Base-by-base conservation (phyloP, 257 asterid species). In the Perilla frutescens region DNA sequence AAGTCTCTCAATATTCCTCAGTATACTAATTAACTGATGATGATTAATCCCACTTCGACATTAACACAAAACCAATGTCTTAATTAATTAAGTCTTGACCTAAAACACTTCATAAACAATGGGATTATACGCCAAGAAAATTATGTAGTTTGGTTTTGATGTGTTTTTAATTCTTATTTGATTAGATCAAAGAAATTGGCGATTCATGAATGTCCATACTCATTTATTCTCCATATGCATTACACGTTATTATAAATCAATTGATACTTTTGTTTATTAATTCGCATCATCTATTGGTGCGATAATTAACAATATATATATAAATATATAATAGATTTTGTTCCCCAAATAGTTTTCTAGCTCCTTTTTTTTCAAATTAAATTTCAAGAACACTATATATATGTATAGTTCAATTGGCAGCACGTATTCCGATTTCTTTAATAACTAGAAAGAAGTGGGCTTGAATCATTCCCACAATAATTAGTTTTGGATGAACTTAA, bases 31-130 rank as follows among this genome's bases (percentile, higher is more conserved):
- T 39, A 41, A 44, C 20, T 57, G 43, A 31, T 64, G 59, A 40
- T 64, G 63, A 37, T 37, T 57, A 58, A 65, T 66, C 45, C 78
- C 78, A 72, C 74, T 79, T 74, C 55, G 55, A 7, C 48, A 70
- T 62, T 66, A 68, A 14, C 54, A 55, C 47, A 6, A 49, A 71
- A 56, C 26, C 6, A 15, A 36, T 49, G 64, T 34, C 49, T 47
- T 47, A 56, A 62, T 77, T 37, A 43, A 32, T 66, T 44, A 64
- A 49, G 32, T 11, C 79, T 34, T 11, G 64, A 45, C 73, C 68
- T 70, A 61, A 34, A 54, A 50, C 73, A 70, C 76, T 70, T 15
- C 40, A 49, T 72, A 62, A 60, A 49, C 69, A 61, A 61, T 31
- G 51, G 62, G 58, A 34, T 66, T 15, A 20, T 20, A 15, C 36